Base-by-base conservation (phyloP, 2,329 filamentous ascomycete genomes). In the Epichloe bromicola region DNA sequence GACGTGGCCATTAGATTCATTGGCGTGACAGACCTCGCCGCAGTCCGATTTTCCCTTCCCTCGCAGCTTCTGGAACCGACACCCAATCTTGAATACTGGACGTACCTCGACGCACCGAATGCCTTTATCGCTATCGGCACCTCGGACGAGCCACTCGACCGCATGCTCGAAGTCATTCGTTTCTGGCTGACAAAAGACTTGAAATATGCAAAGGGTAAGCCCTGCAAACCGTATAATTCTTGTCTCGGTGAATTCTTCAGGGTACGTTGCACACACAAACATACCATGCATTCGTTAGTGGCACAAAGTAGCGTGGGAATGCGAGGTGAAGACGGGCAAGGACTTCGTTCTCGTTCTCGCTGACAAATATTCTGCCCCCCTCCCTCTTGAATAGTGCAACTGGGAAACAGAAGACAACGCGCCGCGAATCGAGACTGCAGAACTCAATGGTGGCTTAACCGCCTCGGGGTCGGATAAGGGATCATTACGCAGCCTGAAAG, bases 161-260 rank as follows among this genome's bases (percentile, higher is more conserved):
- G 93, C 59, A 96, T 96, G 87, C 79, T 98, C 48, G 90, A 91
- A 63, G 88, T 95, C 33, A 70, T 97, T 60, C 83, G 90, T 54
- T 98, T 97, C 70, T 98, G 93, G 93, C 95, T 97, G 62, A 97
- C 93, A 56, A 98, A 98, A 68, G 93, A 98, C 67, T 68, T 98
- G 68, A 98, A 98, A 79, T 98, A 97, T 63, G 88, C 94, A 66
- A 97, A 97, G 73, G 91, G 91, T 54, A 95, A 90, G 73, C 93
- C 93, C 42, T 97, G 91, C 81, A 98, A 98, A 70, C 93, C 93
- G 11, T 98, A 98, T 73, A 98, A 98, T 70, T 96, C 90, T 46
- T 90, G 89, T 37, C 71, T 98, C 48, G 93, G 93, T 57, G 93
- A 98, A 72, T 98, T 98, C 71, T 98, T 98, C 72, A 80, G 89